Evolutionary conservation across 768 basidiomycete species (phyloP), one percentile per base, ranked within the genome.

Genomic region (Dioszegia crocea): DNA sequence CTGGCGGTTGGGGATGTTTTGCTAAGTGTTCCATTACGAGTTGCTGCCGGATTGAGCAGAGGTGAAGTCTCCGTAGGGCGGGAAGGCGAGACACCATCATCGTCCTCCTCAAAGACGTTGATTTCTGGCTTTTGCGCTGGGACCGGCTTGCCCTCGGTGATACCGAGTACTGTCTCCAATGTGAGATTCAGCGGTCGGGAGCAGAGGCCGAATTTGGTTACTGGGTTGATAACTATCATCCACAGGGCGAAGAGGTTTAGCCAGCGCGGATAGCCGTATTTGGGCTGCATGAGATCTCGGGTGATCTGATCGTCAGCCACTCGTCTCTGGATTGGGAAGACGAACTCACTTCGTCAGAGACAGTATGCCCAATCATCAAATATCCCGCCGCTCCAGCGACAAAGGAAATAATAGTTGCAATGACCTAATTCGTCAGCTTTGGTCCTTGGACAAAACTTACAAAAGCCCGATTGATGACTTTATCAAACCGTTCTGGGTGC

Each of bases 201-300:
- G 44, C 85, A 84, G 44, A 98, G 79, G 10, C 90, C 88, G 73
- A 89, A 96, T 76, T 98, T 97, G 1, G 91, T 85, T 14, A 76
- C 66, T 48, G 71, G 67, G 31, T 49, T 58, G 46, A 55, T 55
- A 60, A 53, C 93, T 31, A 97, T 84, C 80, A 90, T 84, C 88
- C 89, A 93, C 44, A 93, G 80, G 8, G 86, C 87, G 30, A 88
- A 58, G 44, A 83, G 79, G 70, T 91, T 96, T 16, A 97, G 77
- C 3, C 78, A 62, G 16, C 82, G 79, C 59, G 85, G 89, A 71
- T 88, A 94, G 19, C 86, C 11, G 85, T 88, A 46, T 77, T 80
- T 64, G 11, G 58, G 61, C 52, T 67, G 65, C 54, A 91, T 80
- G 29, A 98, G 79, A 71, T 97, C 86, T 60, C 84, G 83, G 60